These are phyloP conservation scores for Plantago major DNA, from an alignment of 257 asterid genomes.

Conservation along the genomic window DNA sequence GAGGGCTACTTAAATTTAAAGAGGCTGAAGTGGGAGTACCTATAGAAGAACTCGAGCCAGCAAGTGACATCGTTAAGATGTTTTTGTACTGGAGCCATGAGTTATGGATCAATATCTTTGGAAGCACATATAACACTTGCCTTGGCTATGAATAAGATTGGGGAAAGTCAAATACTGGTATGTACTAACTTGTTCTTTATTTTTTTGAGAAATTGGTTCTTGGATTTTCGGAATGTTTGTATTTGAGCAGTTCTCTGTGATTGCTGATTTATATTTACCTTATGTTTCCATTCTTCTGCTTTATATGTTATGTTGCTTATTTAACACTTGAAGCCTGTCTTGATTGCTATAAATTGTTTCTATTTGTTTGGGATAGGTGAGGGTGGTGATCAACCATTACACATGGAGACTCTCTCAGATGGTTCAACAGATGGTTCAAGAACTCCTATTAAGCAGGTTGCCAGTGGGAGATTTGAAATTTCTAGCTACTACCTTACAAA, in stretches of 20 bases:
- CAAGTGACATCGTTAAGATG: slow-evolving; percentile 93
- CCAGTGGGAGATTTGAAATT: slow-evolving; percentile 99
- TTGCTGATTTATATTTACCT: background rate
- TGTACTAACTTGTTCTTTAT: background rate
- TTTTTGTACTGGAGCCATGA: slow-evolving; percentile 97
- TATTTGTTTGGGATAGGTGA: slow-evolving; percentile 49
- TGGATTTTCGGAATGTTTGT: background rate
- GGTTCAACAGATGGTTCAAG: too few species aligned
- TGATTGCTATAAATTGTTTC: slow-evolving; percentile 7
- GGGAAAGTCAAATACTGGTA: slow-evolving; percentile 99
- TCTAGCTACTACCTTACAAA: slow-evolving; percentile 95
- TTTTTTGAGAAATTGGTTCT: too few species aligned
- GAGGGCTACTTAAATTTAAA: slow-evolving; percentile 94
- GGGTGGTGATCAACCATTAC: slow-evolving; percentile 99
- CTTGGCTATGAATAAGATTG: slow-evolving; percentile 86
- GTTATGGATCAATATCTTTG: slow-evolving; percentile 95
- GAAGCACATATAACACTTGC: slow-evolving; percentile 97
- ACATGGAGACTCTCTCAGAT: slow-evolving; percentile 89
- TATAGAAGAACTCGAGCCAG: slow-evolving; percentile 84
- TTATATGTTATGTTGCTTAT: background rate
- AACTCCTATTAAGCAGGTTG: slow-evolving; percentile 98
- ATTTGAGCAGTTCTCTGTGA: background rate
- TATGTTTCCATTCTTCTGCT: background rate
- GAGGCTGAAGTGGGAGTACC: slow-evolving; percentile 60
- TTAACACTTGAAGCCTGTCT: slow-evolving; percentile 3